Base-by-base conservation (phyloP, 352 stramenopile species). In the Phytophthora palmivora region DNA sequence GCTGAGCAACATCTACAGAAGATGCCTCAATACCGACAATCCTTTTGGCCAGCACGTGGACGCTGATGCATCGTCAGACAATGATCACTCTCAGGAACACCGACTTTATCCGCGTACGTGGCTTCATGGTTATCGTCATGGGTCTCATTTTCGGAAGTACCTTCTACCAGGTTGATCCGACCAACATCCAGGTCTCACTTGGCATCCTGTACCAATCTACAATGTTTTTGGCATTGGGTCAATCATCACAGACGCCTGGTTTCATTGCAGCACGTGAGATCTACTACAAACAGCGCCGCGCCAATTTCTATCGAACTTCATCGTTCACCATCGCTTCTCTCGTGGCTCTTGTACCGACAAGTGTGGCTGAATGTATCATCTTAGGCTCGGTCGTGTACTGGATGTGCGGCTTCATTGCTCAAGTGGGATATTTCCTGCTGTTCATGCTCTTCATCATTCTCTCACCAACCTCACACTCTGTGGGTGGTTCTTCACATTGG, bases 181-280 rank as follows among this genome's bases (percentile, higher is more conserved):
- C 64, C 1, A 58, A 74, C 24, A 19, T 47, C 4, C 43, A 66
- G 37, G 49, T 67, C n/a, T 30, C 84, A 6, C 67, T 92, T 36
- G 82, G 87, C 39, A 64, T 91, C 21, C 48, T 94, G 8, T 94
- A 89, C 61, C 70, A 86, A 38, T 67, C 57, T 12, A 66, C 88
- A n/a, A 79, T 95, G 45, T 92, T 88, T 43, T 60, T 86, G 16
- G 62, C 65, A 11, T 41, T 94, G 41, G 74, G 79, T 21, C 70
- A 77, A n/a, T 81, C 88, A 42, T 57, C 81, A 1, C 71, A 83
- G 49, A 69, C 92, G 12, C 79, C 84, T n/a, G 68, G 63, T 9
- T 78, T 93, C 44, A 84, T 92, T 55, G 67, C 82, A 10, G 62
- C 57, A 12, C 71, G 63, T 32, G 64, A 45, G 10, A 55, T 81